Base-by-base conservation (phyloP, 129 eudicot species). In the Lactuca saligna region DNA sequence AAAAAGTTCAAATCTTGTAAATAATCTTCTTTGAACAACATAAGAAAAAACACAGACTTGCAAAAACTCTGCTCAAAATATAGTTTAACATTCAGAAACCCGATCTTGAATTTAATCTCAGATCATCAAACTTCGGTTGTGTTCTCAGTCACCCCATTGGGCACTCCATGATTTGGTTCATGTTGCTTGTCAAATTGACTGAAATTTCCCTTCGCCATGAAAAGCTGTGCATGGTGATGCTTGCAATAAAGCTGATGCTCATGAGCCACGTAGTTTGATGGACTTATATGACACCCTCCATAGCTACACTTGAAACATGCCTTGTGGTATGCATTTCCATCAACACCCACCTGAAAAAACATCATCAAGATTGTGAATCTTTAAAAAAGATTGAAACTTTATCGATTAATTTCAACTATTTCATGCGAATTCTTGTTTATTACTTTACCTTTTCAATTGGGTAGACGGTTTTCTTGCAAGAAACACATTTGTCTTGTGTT, bases 401-500 rank as follows among this genome's bases (percentile, higher is more conserved):
- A 12, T 37, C 6, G n/a, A 51, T 8, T 12, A 25, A 14, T 32
- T 8, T 16, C 51, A 54, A 16, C 11, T 17, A 17, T 20, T 50
- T 33, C 17, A 14, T 44, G 39, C 44, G 20, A 38, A 55, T 38
- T 31, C 7, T 17, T 12, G 69, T 51, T 57, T 53, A 4, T 63
- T 10, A 34, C 54, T 29, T 65, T 73, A 81, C 89, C 94, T 87
- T 81, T 71, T 87, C 94, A 55, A 87, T 69, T 5, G 89, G 94
- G 81, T 87, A 87, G 64, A 84, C 94, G 17, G 94, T 87, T 82
- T 76, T 87, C 81, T 84, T 81, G 87, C 94, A 87, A 55, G 83
- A 64, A 50, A 87, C 83, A 69, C 94, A 87, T 58, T 87, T 87
- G 50, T 84, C 94, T 53, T 82, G 89, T 4, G 94, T 87, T 61